Base-by-base conservation (phyloP, 2,329 filamentous ascomycete species). In the Cladophialophora chaetospira region DNA sequence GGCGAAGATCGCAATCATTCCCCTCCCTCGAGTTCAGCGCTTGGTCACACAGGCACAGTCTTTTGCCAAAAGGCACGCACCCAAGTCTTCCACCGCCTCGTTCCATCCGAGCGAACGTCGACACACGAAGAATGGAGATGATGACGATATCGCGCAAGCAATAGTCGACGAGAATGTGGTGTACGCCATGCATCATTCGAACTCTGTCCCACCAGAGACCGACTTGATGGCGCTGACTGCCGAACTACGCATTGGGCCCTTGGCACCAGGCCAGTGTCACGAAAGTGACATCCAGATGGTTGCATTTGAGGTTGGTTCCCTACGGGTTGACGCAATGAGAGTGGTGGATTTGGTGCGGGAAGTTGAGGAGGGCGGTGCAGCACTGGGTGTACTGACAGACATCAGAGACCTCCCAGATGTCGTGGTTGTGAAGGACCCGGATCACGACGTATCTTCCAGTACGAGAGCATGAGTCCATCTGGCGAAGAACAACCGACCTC, bases 81-180 rank as follows among this genome's bases (percentile, higher is more conserved):
- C 76, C 49, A 71, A 73, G 45, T 72, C 73, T n/a, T 76, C 75
- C 0, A 73, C 75, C 10, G 78, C 78, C 5, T 80, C 79, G 2
- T 63, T 58, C 60, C 52, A 66, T 62, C 29, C 66, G 53, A 26
- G 63, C 23, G 59, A 63, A 13, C 53, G 57, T 19, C 51, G 57
- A 26, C 64, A 66, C 43, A 58, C 55, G 51, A 53, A 51, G 15
- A 35, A 38, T 23, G 43, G 44, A 9, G 56, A 62, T 33, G 53
- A 61, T 15, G 64, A 66, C 5, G 56, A 65, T 13, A 69, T 82
- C 9, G 79, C 79, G 5, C 75, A 77, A 54, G 79, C 81, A 0
- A 76, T 83, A n/a, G 73, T 79, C 2, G 81, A 84, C 57, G 80
- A 83, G 45, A 82, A 81, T 51, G 71, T 80, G 23, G 70, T 83